Percentiles rank a stretch among this genome's conserved stretches.
phyloP scores from a whole-genome alignment of 345 rosid species.

The Populus ilicifolia region DNA sequence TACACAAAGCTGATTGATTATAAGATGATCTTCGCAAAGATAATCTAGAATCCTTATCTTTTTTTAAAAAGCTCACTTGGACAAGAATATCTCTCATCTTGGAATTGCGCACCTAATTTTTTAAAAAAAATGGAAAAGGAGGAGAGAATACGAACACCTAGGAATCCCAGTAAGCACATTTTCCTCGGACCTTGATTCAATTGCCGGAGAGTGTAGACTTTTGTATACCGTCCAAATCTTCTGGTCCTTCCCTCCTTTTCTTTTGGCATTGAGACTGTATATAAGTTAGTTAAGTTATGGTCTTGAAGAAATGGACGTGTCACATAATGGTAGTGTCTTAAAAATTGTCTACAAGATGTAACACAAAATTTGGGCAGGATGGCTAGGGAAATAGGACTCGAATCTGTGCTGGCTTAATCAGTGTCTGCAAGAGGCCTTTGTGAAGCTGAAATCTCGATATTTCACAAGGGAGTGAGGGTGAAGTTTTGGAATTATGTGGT shows the following conservation, averaged over 20 bases:
- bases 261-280: background rate
- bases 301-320: background rate
- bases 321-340: background rate
- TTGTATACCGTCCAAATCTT: background rate
- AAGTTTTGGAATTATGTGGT: background rate
- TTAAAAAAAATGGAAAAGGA: background rate
- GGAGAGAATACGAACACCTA: background rate
- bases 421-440: conserved; percentile 34
- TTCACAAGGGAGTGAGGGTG: conserved; percentile 10
- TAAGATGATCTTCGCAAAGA: conserved; percentile 2
- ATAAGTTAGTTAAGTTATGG: conserved; percentile 3
- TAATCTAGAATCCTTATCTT: conserved; percentile 10
- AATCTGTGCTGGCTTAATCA: conserved; percentile 26
- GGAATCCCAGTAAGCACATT: conserved; percentile 8
- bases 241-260: background rate
- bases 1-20: background rate
- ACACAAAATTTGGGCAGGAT: conserved; percentile 23
- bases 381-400: conserved; percentile 25
- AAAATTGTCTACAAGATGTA: conserved; percentile 13
- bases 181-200: background rate
- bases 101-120: background rate
- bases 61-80: background rate
- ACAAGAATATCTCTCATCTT: conserved; percentile 3
- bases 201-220: background rate
- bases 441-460: conserved; percentile 29